These are phyloP conservation scores for Fusarium austroafricanum DNA, from an alignment of 2,329 filamentous ascomycete species.

Conservation along the genomic window DNA sequence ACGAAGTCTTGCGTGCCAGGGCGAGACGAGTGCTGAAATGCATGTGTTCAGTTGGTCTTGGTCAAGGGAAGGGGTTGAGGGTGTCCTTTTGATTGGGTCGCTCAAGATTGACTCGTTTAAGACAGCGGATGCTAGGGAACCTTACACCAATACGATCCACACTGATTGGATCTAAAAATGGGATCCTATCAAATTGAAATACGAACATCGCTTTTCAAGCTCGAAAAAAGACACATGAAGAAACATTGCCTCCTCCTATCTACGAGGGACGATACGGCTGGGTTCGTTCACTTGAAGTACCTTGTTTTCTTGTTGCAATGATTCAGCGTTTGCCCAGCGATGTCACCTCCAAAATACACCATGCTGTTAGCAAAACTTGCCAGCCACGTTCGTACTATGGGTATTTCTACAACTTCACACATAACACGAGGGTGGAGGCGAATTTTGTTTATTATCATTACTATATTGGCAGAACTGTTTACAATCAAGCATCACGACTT, in stretches of 20 bases:
- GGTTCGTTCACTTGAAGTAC: no score
- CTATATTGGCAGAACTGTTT: background rate
- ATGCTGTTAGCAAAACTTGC: background rate
- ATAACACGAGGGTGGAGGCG: background rate
- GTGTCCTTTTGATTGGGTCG: constrained; percentile 37
- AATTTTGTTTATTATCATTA: background rate
- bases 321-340: no score
- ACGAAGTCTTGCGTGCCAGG: constrained; percentile 40
- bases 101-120: constrained; percentile 2
- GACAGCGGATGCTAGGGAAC: background rate
- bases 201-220: background rate
- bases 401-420: background rate
- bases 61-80: constrained; percentile 32
- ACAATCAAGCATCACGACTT: background rate
- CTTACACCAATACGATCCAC: constrained; percentile 17
- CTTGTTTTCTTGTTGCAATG: no score
- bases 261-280: no score
- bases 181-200: constrained; percentile 18
- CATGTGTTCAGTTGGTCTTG: constrained; percentile 31
- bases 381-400: background rate
- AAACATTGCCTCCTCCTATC: no score
- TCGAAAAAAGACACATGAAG: no score
- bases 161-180: constrained; percentile 24
- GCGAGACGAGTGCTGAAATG: constrained; percentile 33
- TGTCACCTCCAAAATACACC: background rate